Percentiles rank a stretch among this genome's conserved stretches.
phyloP scores from a whole-genome alignment of 768 basidiomycete genomes.

The Macrocybe gigantea region DNA sequence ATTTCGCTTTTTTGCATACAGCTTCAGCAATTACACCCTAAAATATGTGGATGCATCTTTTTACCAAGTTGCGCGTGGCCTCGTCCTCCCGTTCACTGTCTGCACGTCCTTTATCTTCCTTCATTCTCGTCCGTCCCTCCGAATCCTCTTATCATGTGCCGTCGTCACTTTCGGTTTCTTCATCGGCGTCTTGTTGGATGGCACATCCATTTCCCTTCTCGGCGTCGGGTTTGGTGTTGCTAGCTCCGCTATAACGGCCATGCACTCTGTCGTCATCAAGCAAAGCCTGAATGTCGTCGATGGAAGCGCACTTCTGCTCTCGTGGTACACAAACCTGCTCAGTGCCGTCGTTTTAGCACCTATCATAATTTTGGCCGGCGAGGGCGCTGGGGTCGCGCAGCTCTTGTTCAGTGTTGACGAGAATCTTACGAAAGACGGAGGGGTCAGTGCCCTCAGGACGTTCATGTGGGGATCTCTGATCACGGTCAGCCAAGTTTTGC shows the following conservation, averaged over 20 bases:
- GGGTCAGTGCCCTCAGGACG: slow-evolving; percentile 45
- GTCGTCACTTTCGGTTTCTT: slow-evolving; percentile 93
- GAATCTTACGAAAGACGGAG: slow-evolving; percentile 26
- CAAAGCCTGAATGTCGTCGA: slow-evolving; percentile 72
- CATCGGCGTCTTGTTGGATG: slow-evolving; percentile 79
- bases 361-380: slow-evolving; percentile 68
- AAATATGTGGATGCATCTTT: slow-evolving; percentile 95
- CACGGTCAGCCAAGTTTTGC: slow-evolving; percentile 45
- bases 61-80: slow-evolving; percentile 92
- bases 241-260: slow-evolving; percentile 80
- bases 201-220: slow-evolving; percentile 45
- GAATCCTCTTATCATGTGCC: slow-evolving; percentile 68
- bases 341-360: slow-evolving; percentile 72
- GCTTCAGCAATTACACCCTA: slow-evolving; percentile 85
- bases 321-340: slow-evolving; percentile 89
- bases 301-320: slow-evolving; percentile 78
- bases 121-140: slow-evolving; percentile 66
- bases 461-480: slow-evolving; percentile 78
- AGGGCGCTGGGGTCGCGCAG: slow-evolving; percentile 55
- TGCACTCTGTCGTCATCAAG: slow-evolving; percentile 95
- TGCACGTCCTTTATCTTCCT: slow-evolving; percentile 78
- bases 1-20: slow-evolving; percentile 18
- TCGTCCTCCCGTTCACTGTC: slow-evolving; percentile 93
- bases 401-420: slow-evolving; percentile 49
- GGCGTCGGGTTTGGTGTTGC: slow-evolving; percentile 81